Conservation (phyloP, 768 basidiomycete species). For the Mycena belliarum region DNA sequence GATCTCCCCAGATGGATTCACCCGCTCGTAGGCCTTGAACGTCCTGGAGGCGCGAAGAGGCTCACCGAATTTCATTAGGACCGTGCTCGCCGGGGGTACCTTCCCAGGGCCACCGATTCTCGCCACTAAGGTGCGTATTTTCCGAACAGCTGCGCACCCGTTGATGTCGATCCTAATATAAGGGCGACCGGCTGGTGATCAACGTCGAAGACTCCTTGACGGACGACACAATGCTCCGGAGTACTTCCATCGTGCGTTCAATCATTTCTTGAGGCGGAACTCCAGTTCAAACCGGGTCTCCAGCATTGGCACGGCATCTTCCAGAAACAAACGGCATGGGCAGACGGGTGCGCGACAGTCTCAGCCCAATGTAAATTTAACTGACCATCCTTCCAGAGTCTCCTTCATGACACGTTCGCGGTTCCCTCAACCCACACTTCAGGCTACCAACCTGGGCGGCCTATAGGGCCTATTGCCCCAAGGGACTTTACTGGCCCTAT, state of each 20-base stretch:
- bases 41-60: neutral
- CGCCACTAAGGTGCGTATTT: constrained; percentile 32
- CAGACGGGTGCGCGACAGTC: constrained; percentile 27
- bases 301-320: constrained; percentile 26
- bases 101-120: constrained; percentile 41
- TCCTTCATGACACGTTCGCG: constrained; percentile 10
- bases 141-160: neutral
- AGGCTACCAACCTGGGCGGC: too few relatives aligned
- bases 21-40: constrained; percentile 9
- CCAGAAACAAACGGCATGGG: constrained; percentile 24
- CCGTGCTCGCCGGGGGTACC: constrained; percentile 39
- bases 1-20: constrained; percentile 39
- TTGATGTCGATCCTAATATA: neutral
- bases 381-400: neutral
- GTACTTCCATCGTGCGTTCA: constrained; percentile 38
- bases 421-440: too few relatives aligned
- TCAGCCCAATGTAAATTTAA: constrained; percentile 1
- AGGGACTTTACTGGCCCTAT: too few relatives aligned
- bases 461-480: too few relatives aligned
- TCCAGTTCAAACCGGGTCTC: neutral
- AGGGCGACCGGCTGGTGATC: constrained; percentile 34
- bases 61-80: constrained; percentile 21
- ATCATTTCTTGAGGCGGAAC: neutral
- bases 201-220: constrained; percentile 40
- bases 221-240: constrained; percentile 38